A percentile compares a stretch with the other conserved stretches of the same genome.
Conservation (phyloP, 2,329 filamentous ascomycete species). For the Phyllosticta capitalensis region DNA sequence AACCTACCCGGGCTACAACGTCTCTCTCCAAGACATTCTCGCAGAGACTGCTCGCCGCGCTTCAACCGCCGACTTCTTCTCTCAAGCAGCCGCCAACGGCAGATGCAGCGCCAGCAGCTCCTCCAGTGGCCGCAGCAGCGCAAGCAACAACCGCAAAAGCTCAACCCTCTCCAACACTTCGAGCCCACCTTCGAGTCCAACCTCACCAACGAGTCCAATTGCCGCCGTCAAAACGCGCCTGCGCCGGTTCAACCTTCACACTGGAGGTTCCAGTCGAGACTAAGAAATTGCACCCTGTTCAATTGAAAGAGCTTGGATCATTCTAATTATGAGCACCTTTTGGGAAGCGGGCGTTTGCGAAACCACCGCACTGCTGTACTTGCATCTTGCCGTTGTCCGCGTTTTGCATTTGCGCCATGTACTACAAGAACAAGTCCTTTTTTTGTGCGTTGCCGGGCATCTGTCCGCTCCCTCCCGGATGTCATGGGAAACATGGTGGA, state of each 20-base stretch:
- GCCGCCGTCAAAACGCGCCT: not conserved
- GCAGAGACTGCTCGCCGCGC: conserved; percentile 27
- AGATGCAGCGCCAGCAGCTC: not conserved
- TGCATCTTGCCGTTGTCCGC: not conserved
- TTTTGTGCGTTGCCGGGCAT: not conserved
- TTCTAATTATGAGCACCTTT: not conserved
- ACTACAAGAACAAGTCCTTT: not conserved
- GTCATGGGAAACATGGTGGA: not conserved
- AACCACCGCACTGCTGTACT: not conserved
- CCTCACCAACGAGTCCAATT: conserved; percentile 5
- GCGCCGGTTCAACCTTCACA: conserved; percentile 4
- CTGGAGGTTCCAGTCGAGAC: not conserved
- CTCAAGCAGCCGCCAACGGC: not conserved
- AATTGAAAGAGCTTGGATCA: not conserved
- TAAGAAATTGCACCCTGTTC: not conserved
- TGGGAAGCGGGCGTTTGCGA: not conserved
- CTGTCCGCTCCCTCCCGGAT: not conserved
- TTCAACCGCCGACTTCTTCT: conserved; percentile 1
- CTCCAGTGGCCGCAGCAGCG: not conserved
- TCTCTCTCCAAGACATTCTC: conserved; percentile 30
- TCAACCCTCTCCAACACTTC: conserved; percentile 4
- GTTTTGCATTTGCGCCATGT: not conserved
- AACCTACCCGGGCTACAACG: conserved; percentile 25
- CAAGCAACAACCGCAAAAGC: conserved; percentile 5
- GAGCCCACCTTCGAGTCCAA: not conserved